Base-by-base conservation (phyloP, 2,329 filamentous ascomycete genomes). In the Corinectria fuckeliana region DNA sequence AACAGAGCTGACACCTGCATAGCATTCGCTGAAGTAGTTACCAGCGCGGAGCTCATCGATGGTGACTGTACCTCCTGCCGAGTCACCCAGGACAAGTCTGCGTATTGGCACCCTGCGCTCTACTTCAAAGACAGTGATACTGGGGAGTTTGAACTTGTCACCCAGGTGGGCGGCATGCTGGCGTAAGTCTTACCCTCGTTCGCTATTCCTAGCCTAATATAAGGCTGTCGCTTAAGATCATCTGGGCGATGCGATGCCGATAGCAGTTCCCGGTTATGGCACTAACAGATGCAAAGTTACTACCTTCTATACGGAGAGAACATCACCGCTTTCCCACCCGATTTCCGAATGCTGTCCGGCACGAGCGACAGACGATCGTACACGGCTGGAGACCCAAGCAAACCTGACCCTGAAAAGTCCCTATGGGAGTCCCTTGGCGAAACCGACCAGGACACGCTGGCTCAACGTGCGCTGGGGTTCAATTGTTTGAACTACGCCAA, bases 401-500 rank as follows among this genome's bases (percentile, higher is more conserved):
- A 85, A 36, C 83, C 86, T 21, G 86, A 89, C 64, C 81, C 86
- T 3, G 77, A 78, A 61, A 91, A 92, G 77, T 92, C 91, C 11
- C 64, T 76, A 21, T 97, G 93, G 93, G 76, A 76, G 21, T 72
- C 76, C 2, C 78, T 87, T 5, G 85, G 89, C 60, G 84, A 85
- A 69, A 90, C 88, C 10, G 76, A 72, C 45, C 93, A 96, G 79
- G 75, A 77, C 14, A 85, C 88, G 51, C 84, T 97, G 34, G 80
- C 79, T 50, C 90, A 96, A 80, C 92, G 93, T 62, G 92, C 93
- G 9, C 69, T 97, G 25, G 94, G 95, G 3, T 97, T 97, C 85
- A 98, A 98, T 82, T 98, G 95, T 77, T 79, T 99, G 61, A 89
- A 98, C 85, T 97, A 97, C 73, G 70, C 69, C 28, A 80, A 76